Percentiles rank a stretch among this genome's conserved stretches.
These are phyloP conservation scores for Ophiostoma tasmaniense DNA, from an alignment of 2,329 filamentous ascomycete genomes.

Conservation along the genomic window DNA sequence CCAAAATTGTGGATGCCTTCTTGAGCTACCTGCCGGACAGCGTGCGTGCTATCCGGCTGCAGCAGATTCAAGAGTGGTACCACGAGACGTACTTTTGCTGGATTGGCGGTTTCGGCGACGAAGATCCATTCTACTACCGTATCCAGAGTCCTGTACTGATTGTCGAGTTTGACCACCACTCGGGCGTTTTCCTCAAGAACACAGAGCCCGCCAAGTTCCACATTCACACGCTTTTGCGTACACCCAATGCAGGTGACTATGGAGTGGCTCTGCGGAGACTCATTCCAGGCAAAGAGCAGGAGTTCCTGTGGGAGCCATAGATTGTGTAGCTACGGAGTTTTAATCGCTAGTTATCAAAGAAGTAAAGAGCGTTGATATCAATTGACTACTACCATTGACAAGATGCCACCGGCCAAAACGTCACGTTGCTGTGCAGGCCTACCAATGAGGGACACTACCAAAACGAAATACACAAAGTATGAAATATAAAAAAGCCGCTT, in stretches of 20 bases:
- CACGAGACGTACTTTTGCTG: conserved; percentile 71
- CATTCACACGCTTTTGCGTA: conserved; percentile 64
- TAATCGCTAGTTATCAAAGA: neutral
- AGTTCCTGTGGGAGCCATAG: conserved; percentile 9
- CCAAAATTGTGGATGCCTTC: conserved; percentile 54
- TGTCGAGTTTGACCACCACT: conserved; percentile 70
- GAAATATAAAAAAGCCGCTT: too few species aligned
- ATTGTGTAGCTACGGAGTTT: neutral
- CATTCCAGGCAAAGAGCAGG: conserved; percentile 25
- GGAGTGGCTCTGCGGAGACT: conserved; percentile 44
- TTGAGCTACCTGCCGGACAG: conserved; percentile 56
- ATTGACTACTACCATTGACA: neutral
- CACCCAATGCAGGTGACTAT: conserved; percentile 70
- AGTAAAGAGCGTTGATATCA: neutral
- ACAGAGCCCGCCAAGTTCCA: conserved; percentile 68
- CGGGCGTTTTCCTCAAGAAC: conserved; percentile 68
- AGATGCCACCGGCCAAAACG: neutral
- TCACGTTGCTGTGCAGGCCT: too few species aligned
- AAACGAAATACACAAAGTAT: too few species aligned
- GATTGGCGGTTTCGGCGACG: conserved; percentile 61
- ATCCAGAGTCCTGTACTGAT: conserved; percentile 69
- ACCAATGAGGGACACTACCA: too few species aligned
- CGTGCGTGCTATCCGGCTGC: conserved; percentile 47
- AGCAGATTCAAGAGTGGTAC: conserved; percentile 46
- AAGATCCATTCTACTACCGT: conserved; percentile 68